A percentile compares a stretch with the other conserved stretches of the same genome.
phyloP scores from a whole-genome alignment of 768 basidiomycete genomes.

The Leccinum boreale region DNA sequence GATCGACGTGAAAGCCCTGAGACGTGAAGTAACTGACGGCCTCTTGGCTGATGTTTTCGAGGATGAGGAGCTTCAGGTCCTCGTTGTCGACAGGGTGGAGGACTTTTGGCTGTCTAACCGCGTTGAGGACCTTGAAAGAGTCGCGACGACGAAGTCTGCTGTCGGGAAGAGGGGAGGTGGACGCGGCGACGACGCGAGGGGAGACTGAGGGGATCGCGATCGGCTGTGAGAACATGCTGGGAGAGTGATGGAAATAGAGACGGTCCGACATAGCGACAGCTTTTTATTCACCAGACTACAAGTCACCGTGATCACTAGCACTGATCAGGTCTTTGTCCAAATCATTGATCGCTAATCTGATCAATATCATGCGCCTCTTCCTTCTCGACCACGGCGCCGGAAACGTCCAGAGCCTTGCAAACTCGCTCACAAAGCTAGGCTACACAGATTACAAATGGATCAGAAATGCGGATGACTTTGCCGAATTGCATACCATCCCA shows the following conservation, averaged over 20 bases:
- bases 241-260: slow-evolving; percentile 8
- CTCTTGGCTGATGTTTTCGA: slow-evolving; percentile 94
- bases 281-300: slow-evolving; percentile 12
- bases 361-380: slow-evolving; percentile 55
- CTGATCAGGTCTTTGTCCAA: not conserved
- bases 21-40: slow-evolving; percentile 77
- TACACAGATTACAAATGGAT: slow-evolving; percentile 86
- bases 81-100: slow-evolving; percentile 83
- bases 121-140: slow-evolving; percentile 31
- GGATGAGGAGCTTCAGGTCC: slow-evolving; percentile 73
- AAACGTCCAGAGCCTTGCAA: slow-evolving; percentile 91
- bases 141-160: slow-evolving; percentile 38
- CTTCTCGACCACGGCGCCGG: slow-evolving; percentile 97
- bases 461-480: slow-evolving; percentile 73
- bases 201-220: slow-evolving; percentile 40
- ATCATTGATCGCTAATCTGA: not conserved
- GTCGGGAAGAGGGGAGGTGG: slow-evolving; percentile 56
- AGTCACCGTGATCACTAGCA: no score
- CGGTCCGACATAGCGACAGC: slow-evolving; percentile 1
- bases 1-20: slow-evolving; percentile 92
- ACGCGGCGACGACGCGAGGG: slow-evolving; percentile 42
- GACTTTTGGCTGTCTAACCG: slow-evolving; percentile 57
- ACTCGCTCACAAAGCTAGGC: slow-evolving; percentile 81
- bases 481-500: slow-evolving; percentile 35
- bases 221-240: slow-evolving; percentile 43